Percentiles rank a stretch among this genome's conserved stretches.
phyloP scores from a whole-genome alignment of 2,329 filamentous ascomycete genomes.

The Cordyceps sp. region DNA sequence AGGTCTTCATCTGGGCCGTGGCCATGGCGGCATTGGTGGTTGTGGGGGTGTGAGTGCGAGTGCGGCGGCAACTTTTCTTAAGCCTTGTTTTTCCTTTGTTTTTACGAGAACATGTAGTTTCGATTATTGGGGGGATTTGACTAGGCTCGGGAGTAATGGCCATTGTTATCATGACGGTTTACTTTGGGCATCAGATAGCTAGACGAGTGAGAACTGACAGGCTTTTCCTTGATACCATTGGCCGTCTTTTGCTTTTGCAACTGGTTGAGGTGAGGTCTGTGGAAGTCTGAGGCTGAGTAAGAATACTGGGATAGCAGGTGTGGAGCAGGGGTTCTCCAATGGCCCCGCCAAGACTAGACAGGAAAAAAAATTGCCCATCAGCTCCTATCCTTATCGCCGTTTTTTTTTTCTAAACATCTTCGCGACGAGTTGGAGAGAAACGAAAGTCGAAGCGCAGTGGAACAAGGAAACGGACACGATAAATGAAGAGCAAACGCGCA shows the following conservation, averaged over 20 bases:
- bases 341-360: too few species aligned
- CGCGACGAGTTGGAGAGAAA: too few species aligned
- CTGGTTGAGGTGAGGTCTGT: not conserved
- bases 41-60: not conserved
- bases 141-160: conserved; percentile 1
- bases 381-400: too few species aligned
- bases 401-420: too few species aligned
- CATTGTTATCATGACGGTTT: conserved; percentile 7
- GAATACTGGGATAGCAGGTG: too few species aligned
- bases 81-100: conserved; percentile 4
- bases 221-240: too few species aligned
- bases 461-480: conserved; percentile 1
- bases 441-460: too few species aligned
- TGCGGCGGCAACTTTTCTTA: too few species aligned
- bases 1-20: too few species aligned
- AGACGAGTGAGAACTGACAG: conserved; percentile 3
- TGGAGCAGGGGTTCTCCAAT: too few species aligned
- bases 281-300: too few species aligned
- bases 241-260: not conserved
- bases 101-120: conserved; percentile 3
- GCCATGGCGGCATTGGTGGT: not conserved
- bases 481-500: conserved; percentile 23
- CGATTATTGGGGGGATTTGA: conserved; percentile 6
- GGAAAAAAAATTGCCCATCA: too few species aligned
- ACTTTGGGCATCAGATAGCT: conserved; percentile 5